Percentiles rank a stretch among this genome's conserved stretches.
Conservation (phyloP, 768 basidiomycete genomes). For the Lactarius indigo region DNA sequence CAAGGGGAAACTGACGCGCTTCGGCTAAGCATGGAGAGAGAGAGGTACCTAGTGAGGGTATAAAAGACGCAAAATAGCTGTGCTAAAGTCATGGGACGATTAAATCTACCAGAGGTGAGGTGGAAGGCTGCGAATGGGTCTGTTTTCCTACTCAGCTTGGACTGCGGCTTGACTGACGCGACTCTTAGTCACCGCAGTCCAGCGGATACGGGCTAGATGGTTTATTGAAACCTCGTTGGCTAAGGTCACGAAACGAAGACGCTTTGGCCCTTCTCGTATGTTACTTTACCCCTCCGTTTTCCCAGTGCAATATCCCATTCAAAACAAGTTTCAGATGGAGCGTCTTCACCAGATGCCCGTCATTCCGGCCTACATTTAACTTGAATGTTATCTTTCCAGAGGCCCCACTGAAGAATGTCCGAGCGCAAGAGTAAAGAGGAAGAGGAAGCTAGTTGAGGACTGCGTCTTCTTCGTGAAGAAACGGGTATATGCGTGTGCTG, state of each 20-base stretch:
- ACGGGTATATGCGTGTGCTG: slow-evolving; percentile 47
- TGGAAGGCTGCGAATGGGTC: slow-evolving; percentile 77
- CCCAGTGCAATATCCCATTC: neutral
- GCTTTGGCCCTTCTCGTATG: slow-evolving; percentile 77
- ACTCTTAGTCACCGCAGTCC: neutral
- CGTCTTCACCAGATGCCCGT: slow-evolving; percentile 88
- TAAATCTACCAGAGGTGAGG: slow-evolving; percentile 79
- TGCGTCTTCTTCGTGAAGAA: slow-evolving; percentile 57
- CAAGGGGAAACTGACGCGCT: slow-evolving; percentile 44
- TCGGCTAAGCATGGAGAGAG: slow-evolving; percentile 26
- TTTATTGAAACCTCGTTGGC: slow-evolving; percentile 64
- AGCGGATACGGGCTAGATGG: slow-evolving; percentile 64
- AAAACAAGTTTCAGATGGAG: slow-evolving; percentile 65
- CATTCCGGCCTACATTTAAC: slow-evolving; percentile 74
- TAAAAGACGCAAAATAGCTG: slow-evolving; percentile 38
- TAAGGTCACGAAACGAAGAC: slow-evolving; percentile 74
- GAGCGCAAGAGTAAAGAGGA: slow-evolving; percentile 29
- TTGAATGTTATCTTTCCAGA: slow-evolving; percentile 57
- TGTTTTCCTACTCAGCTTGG: slow-evolving; percentile 30
- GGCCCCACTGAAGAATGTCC: slow-evolving; percentile 30
- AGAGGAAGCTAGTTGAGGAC: slow-evolving; percentile 55
- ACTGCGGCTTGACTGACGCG: neutral
- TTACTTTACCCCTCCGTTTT: neutral
- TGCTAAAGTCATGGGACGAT: slow-evolving; percentile 76
- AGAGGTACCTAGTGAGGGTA: slow-evolving; percentile 21